Evolutionary conservation across 352 stramenopile genomes (phyloP).

Genomic region (Globisporangium perplexum): DNA sequence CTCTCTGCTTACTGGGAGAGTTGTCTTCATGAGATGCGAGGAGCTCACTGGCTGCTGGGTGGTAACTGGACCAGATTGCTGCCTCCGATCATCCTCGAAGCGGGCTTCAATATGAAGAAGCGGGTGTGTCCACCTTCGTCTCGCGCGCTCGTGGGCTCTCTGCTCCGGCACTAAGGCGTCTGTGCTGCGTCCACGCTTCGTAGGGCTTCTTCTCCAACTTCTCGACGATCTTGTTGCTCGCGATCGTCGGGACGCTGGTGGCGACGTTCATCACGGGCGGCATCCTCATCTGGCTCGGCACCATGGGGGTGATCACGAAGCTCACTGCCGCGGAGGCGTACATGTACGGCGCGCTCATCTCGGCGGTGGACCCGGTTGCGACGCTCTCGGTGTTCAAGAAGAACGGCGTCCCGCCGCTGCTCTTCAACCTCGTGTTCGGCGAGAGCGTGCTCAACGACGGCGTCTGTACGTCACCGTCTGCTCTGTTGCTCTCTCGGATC

Average conservation of each 20-base stretch:
- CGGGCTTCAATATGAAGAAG: slow-evolving; percentile 88
- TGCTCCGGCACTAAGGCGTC: not conserved
- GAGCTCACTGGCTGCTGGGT: not conserved
- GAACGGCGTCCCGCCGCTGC: slow-evolving; percentile 68
- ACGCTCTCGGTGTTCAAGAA: slow-evolving; percentile 94
- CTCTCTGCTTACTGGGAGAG: not conserved
- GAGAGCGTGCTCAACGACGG: slow-evolving; percentile 95
- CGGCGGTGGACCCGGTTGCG: slow-evolving; percentile 91
- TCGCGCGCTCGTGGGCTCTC: too few relatives aligned
- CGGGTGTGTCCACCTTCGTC: slow-evolving; percentile 50
- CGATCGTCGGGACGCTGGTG: slow-evolving; percentile 73
- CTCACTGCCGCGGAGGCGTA: slow-evolving; percentile 87
- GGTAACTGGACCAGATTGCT: slow-evolving; percentile 28
- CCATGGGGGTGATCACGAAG: slow-evolving; percentile 68
- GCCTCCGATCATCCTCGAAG: slow-evolving; percentile 82
- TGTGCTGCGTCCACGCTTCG: not conserved
- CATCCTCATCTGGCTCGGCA: slow-evolving; percentile 63
- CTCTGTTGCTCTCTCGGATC: slow-evolving; percentile 21
- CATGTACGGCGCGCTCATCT: slow-evolving; percentile 91
- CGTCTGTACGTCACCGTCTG: slow-evolving; percentile 65
- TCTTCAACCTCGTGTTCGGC: slow-evolving; percentile 96
- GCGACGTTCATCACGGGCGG: slow-evolving; percentile 79
- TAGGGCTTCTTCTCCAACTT: slow-evolving; percentile 88
- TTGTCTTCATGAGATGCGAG: not conserved
- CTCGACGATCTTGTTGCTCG: slow-evolving; percentile 79